Evolutionary conservation across 306 rosid genomes (phyloP).

Genomic region (Ammopiptanthus mongolicus): DNA sequence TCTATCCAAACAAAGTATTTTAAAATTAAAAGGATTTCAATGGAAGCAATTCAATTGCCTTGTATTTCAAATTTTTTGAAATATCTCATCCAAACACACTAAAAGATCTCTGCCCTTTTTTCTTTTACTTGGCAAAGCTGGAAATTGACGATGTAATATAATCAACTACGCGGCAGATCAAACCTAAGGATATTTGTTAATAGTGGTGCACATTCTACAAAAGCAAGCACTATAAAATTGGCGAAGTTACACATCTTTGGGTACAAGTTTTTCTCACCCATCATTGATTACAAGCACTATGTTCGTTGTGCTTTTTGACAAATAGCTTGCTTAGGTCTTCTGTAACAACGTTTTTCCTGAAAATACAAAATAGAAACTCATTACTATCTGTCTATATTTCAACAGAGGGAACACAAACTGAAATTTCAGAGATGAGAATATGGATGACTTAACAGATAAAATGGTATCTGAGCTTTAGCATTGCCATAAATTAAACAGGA

Average conservation of each 20-base stretch:
- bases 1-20: too few relatives aligned
- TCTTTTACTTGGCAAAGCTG: constrained; percentile 7
- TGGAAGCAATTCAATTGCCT: too few relatives aligned
- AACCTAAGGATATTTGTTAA: constrained; percentile 13
- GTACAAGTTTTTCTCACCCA: constrained; percentile 15
- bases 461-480: not conserved
- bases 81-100: too few relatives aligned
- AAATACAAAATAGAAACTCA: constrained; percentile 22
- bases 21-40: too few relatives aligned
- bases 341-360: constrained; percentile 89
- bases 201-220: constrained; percentile 28
- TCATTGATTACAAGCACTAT: constrained; percentile 15
- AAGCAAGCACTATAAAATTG: constrained; percentile 5
- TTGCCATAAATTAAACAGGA: not conserved
- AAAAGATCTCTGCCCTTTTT: constrained; percentile 7
- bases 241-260: not conserved
- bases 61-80: too few relatives aligned
- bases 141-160: not conserved
- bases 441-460: not conserved
- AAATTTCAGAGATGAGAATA: constrained; percentile 2
- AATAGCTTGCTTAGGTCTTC: constrained; percentile 91
- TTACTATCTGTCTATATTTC: not conserved
- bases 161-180: not conserved
- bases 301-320: constrained; percentile 54
- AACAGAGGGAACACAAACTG: not conserved